A percentile compares a stretch with the other conserved stretches of the same genome.
Conservation (phyloP, 768 basidiomycete species). For the Boletus subcaerulescens region DNA sequence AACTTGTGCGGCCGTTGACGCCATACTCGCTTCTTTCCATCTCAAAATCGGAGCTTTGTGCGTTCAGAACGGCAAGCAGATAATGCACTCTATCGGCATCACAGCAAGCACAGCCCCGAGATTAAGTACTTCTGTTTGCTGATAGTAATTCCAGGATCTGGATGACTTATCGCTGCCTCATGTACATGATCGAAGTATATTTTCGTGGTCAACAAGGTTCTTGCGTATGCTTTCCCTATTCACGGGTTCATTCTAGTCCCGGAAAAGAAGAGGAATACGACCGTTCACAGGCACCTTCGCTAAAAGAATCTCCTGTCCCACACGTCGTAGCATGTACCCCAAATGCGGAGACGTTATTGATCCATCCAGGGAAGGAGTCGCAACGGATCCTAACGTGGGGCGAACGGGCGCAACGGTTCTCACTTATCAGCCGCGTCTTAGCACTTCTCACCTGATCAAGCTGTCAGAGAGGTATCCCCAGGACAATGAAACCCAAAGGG, state of each 20-base stretch:
- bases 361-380: constrained; percentile 6
- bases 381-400: constrained; percentile 6
- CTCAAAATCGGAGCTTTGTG: neutral
- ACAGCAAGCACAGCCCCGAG: constrained; percentile 6
- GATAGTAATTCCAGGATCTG: constrained; percentile 4
- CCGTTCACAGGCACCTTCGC: constrained; percentile 20
- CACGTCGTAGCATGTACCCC: constrained; percentile 3
- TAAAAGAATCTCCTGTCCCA: constrained; percentile 19
- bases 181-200: constrained; percentile 9
- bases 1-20: neutral
- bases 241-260: constrained; percentile 1
- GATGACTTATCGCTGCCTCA: constrained; percentile 11
- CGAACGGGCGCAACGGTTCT: neutral
- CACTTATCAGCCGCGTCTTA: neutral
- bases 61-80: neutral
- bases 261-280: constrained; percentile 8
- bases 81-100: neutral
- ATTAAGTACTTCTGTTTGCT: neutral
- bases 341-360: constrained; percentile 10
- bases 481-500: neutral
- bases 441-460: neutral
- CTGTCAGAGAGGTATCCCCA: neutral
- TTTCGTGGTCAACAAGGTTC: neutral
- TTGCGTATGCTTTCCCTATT: neutral
- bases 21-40: neutral